phyloP scores from a whole-genome alignment of 805 yeast genomes.

The Yamadazyma olivae region DNA sequence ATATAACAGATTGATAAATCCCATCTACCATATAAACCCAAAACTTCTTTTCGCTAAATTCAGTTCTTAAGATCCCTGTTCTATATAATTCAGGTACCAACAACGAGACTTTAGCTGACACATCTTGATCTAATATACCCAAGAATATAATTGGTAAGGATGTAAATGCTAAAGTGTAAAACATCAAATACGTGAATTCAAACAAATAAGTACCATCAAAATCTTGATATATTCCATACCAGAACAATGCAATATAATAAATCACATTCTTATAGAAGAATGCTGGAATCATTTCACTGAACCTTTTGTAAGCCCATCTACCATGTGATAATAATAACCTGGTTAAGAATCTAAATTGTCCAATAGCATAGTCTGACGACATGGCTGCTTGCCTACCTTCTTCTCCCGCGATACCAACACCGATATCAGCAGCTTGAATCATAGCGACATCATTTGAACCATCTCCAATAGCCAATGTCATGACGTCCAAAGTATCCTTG shows the following conservation, averaged over 20 bases:
- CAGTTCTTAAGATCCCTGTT: conserved; percentile 67
- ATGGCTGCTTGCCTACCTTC: conserved; percentile 88
- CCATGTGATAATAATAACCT: conserved; percentile 75
- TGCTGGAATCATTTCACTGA: conserved; percentile 79
- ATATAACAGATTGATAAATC: conserved; percentile 66
- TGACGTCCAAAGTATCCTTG: conserved; percentile 69
- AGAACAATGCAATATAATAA: conserved; percentile 69
- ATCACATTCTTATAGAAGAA: conserved; percentile 79
- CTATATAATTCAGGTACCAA: conserved; percentile 73
- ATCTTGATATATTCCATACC: conserved; percentile 73
- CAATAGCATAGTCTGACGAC: conserved; percentile 85
- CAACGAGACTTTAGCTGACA: conserved; percentile 62
- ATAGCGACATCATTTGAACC: conserved; percentile 89
- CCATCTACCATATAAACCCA: conserved; percentile 77
- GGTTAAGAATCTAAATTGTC: conserved; percentile 72
- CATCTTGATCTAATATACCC: conserved; percentile 82
- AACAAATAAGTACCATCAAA: conserved; percentile 79
- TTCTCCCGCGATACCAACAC: conserved; percentile 89
- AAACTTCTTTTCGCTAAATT: conserved; percentile 69
- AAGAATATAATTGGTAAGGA: conserved; percentile 76
- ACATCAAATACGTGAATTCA: conserved; percentile 77
- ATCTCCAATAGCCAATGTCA: conserved; percentile 87
- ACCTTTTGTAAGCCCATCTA: conserved; percentile 80
- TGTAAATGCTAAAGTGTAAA: conserved; percentile 79
- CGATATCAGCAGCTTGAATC: conserved; percentile 87